Percentiles rank a stretch among this genome's conserved stretches.
These are phyloP conservation scores for Myrmaecium sp. DNA, from an alignment of 2,329 filamentous ascomycete genomes.

Conservation along the genomic window DNA sequence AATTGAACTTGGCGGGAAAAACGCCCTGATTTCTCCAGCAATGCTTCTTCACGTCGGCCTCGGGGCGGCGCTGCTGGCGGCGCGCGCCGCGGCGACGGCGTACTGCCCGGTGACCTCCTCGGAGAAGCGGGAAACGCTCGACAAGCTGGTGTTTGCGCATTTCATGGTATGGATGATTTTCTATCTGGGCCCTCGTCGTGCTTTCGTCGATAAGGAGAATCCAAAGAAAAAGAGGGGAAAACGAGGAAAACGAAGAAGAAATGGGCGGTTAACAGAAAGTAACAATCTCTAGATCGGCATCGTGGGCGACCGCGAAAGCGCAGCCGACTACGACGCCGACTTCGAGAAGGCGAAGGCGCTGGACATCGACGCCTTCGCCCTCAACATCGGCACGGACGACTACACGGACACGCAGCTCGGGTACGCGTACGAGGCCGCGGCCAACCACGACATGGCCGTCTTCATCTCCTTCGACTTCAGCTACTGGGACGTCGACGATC, in stretches of 20 bases:
- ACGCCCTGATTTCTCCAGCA: too few relatives aligned
- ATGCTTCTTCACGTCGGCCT: too few relatives aligned
- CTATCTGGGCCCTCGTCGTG: background rate
- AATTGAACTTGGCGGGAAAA: too few relatives aligned
- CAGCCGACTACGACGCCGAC: conserved; percentile 12
- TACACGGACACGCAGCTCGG: conserved; percentile 10
- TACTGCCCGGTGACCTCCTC: too few relatives aligned
- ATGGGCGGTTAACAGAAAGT: background rate
- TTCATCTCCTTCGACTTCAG: conserved; percentile 15
- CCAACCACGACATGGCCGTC: conserved; percentile 12
- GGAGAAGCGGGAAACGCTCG: too few relatives aligned
- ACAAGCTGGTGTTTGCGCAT: conserved; percentile 13
- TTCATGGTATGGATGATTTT: conserved; percentile 10
- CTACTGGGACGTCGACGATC: conserved; percentile 7
- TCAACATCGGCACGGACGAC: conserved; percentile 13
- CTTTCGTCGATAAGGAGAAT: background rate
- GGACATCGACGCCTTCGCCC: conserved; percentile 17
- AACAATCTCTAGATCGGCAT: conserved; percentile 12
- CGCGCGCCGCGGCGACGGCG: too few relatives aligned
- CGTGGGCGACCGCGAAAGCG: conserved; percentile 8
- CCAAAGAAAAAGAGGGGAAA: background rate
- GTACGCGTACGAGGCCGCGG: conserved; percentile 12
- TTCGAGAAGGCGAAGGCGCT: conserved; percentile 13
- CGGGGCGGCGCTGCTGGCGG: too few relatives aligned
- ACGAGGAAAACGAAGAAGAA: conserved; percentile 3